A percentile compares a stretch with the other conserved stretches of the same genome.
Conservation (phyloP, 2,329 filamentous ascomycete genomes). For the Eutypella sp. region DNA sequence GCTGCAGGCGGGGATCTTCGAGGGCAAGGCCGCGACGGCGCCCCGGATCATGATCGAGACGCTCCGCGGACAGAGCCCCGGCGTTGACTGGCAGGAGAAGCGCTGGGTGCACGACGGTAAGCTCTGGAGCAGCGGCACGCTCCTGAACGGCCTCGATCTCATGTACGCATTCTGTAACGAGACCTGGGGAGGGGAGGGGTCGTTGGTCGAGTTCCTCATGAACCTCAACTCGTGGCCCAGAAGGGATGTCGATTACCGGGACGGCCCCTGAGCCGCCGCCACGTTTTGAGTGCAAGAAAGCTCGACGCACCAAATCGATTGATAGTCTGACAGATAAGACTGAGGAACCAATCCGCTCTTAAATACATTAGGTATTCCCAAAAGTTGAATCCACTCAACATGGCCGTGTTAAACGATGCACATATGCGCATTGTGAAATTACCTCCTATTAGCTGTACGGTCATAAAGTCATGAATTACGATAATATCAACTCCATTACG, state of each 20-base stretch:
- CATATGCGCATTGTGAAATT: no score
- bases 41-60: conserved; percentile 24
- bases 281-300: no score
- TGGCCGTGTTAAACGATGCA: no score
- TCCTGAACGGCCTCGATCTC: conserved; percentile 31
- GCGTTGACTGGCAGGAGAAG: conserved; percentile 32
- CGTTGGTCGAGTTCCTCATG: conserved; percentile 14
- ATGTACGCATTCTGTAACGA: conserved; percentile 25
- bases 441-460: no score
- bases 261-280: no score
- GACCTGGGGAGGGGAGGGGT: conserved; percentile 23
- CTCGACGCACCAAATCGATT: no score
- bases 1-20: conserved; percentile 30
- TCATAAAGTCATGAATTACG: no score
- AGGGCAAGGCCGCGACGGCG: conserved; percentile 33
- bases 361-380: no score
- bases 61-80: conserved; percentile 23
- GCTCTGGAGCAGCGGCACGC: conserved; percentile 30
- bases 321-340: no score
- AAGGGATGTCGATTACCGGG: conserved; percentile 30
- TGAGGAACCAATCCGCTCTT: no score
- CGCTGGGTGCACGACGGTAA: conserved; percentile 32
- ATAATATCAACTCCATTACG: no score
- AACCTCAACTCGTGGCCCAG: conserved; percentile 21
- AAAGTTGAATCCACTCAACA: no score